Base-by-base conservation (phyloP, 1,139 yeast genomes). In the Martiniozyma asiatica region DNA sequence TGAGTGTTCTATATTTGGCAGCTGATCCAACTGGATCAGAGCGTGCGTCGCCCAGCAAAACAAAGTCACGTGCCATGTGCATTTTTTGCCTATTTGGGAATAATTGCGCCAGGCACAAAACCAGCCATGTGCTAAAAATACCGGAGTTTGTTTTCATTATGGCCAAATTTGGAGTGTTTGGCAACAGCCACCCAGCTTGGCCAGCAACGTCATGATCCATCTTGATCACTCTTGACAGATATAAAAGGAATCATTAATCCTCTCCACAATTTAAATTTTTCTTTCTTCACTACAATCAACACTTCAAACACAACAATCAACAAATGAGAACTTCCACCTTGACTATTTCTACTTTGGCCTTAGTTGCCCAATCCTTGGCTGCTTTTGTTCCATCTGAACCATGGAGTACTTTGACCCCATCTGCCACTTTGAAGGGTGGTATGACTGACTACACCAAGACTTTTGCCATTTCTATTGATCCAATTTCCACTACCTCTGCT, bases 401-500 rank as follows among this genome's bases (percentile, higher is more conserved):
- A 48, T 74, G 82, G 73, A 61, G 82, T 23, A 72, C 84, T 34
- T 65, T 76, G 57, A 75, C 82, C 26, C 85, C 87, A 44, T 41
- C 57, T 27, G 65, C 63, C 22, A 57, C 73, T 28, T 66, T 68
- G 37, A 45, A 69, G 21, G 76, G 75, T 49, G 79, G 78, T 36
- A 41, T 65, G 35, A 73, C 84, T 29, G 74, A 73, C 50, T 73
- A 73, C 62, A 43, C 69, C 19, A 56, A 60, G 35, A 60, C 67
- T 34, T 78, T 78, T 50, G 89, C 87, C 59, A 77, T 78, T 45
- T 78, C 78, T 44, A 73, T 78, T 42, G 59, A 63, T 38, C 75
- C 81, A 44, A 51, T 69, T 33, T 43, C 63, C 31, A 50, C 61
- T 21, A 35, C 61, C 29, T 39, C 59, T 24, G 37, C 55, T 27